Evolutionary conservation across 2,329 filamentous ascomycete species (phyloP), one percentile per base, ranked within the genome.

Genomic region (Penicillium sp.): DNA sequence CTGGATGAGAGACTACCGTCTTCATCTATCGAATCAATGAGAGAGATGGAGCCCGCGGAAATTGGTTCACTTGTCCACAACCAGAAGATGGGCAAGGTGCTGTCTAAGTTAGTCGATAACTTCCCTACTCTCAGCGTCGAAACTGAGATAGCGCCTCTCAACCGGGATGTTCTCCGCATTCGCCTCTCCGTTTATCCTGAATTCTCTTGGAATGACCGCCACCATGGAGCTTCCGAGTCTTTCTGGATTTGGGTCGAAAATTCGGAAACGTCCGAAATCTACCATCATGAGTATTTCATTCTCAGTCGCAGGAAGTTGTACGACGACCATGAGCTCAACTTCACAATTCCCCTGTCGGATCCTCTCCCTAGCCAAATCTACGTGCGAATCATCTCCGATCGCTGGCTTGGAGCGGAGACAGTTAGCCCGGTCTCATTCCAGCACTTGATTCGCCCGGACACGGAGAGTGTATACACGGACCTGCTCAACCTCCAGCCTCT

Each of bases 181-280:
- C 86, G 87, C 64, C 81, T 98, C 0, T 88, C 79, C 60, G 79
- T 98, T 15, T 89, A 86, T 1, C 89, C 93, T 0, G 91, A 97
- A 44, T 98, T 98, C 66, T 78, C 78, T 32, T 98, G 93, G 93
- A 95, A 95, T 60, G 92, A 97, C 59, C 84, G 88, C 41, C 82
- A 95, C 51, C 91, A 98, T 65, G 95, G 95, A 15, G 89, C 85
- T 2, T 96, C 92, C 0, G 93, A 98, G 65, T 92, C 92, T 3
- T 98, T 95, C 73, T 98, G 95, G 81, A 87, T 98, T 50, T 98
- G 93, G 95, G 92, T 98, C 3, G 93, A 98, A 69, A 95, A 97
- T 66, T 96, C 92, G 0, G 93, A 97, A 62, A 96, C 91, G 0
- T 91, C 89, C 0, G 91, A 97, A 69, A 97, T 98, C 35, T 97